A percentile compares a stretch with the other conserved stretches of the same genome.
Conservation (phyloP, 73 alveolate genomes). For the Symbiodinium natans region DNA sequence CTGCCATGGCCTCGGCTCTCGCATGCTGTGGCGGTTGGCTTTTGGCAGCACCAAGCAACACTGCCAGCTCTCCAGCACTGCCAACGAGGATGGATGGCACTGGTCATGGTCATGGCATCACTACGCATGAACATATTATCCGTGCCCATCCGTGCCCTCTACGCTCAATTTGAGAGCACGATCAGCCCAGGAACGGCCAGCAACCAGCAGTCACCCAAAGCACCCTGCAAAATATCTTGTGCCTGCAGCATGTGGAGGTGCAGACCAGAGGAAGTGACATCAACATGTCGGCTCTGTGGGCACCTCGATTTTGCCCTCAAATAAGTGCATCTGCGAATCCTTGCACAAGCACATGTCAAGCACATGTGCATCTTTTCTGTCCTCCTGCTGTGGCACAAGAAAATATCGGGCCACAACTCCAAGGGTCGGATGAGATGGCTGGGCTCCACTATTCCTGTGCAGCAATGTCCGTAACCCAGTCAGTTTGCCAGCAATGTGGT, state of each 20-base stretch:
- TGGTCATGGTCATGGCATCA: too few relatives aligned
- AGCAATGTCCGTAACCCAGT: too few relatives aligned
- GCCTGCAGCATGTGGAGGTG: slow-evolving; percentile 25
- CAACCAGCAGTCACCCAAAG: slow-evolving; percentile 88
- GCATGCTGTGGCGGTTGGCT: too few relatives aligned
- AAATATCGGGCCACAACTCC: background rate
- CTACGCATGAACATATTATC: too few relatives aligned
- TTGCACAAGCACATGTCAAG: background rate
- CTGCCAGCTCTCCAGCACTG: too few relatives aligned
- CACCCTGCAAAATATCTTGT: slow-evolving; percentile 87
- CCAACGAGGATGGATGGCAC: too few relatives aligned
- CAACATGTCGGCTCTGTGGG: background rate
- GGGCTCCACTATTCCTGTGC: slow-evolving; percentile 6
- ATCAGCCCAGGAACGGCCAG: background rate
- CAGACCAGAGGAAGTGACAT: background rate
- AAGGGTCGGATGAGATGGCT: slow-evolving; percentile 73
- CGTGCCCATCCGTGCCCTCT: too few relatives aligned
- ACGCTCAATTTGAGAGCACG: too few relatives aligned
- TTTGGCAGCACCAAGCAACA: too few relatives aligned
- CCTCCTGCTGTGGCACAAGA: background rate
- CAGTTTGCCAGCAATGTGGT: too few relatives aligned
- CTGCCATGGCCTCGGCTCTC: slow-evolving; percentile 79
- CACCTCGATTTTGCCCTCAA: slow-evolving; percentile 73
- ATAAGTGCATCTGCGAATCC: slow-evolving; percentile 71
- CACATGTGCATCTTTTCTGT: background rate